Base-by-base conservation (phyloP, 2,329 filamentous ascomycete species). In the Xylaria digitata region DNA sequence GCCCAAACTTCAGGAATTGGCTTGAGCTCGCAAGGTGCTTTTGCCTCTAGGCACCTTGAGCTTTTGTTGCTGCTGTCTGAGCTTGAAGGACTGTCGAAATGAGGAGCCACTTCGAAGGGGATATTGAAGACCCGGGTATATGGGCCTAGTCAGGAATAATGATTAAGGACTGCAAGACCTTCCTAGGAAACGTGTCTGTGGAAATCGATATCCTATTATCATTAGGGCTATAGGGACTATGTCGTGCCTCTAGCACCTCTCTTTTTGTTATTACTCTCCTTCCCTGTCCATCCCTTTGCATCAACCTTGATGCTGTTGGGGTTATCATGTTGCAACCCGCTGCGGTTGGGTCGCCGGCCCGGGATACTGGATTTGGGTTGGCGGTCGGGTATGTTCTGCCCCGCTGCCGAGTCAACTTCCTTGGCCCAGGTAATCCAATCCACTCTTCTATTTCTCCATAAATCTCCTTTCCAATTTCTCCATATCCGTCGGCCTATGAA, bases 391-490 rank as follows among this genome's bases (percentile, higher is more conserved):
- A 57, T 13, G 8, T 50, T 65, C 58, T 65, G 66, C 19, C 70
- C 71, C n/a, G 67, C 60, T n/a, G 42, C 49, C 11, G 72, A 71
- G 69, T 82, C 81, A 15, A 82, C 79, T 70, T 86, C 85, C 77
- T 85, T 87, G 66, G 83, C 83, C 84, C 86, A 88, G 2, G 79
- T 73, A 68, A 86, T 84, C 87, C 87, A 89, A 55, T 88, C 86
- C 17, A 79, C 76, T 55, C 82, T 77, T 48, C 83, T 78, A 54
- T 83, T 83, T 73, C 83, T 84, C 85, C 86, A 89, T 75, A 84
- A 74, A 67, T 89, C 86, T 13, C 86, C 86, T 75, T 83, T 84
- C 86, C 86, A 89, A 43, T 79, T 80, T 30, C 85, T 80, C 87
- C 86, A 89, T 8, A 86, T 84, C 62, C 82, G 85, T 8, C 86